phyloP scores from a whole-genome alignment of 805 yeast species.

The Lipomyces spencermartinsiae region DNA sequence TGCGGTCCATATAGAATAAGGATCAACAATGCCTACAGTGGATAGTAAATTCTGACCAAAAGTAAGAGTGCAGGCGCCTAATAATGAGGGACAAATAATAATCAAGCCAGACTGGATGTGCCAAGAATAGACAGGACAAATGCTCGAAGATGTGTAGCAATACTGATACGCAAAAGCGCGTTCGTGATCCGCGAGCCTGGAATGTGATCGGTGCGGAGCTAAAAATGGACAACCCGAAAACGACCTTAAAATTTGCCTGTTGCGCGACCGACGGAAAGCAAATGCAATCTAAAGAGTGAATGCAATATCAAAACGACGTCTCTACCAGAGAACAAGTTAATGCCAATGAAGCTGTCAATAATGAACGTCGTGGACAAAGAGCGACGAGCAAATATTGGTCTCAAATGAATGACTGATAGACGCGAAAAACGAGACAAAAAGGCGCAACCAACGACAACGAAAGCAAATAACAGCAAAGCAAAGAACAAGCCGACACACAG shows the following conservation, averaged over 20 bases:
- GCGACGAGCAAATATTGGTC: constrained; percentile 1
- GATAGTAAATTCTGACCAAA: not conserved
- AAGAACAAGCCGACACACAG: not conserved
- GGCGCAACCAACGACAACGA: not conserved
- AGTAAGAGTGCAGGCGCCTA: not conserved
- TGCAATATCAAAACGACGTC: not conserved
- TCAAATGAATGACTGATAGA: constrained; percentile 6
- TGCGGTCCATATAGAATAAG: not conserved
- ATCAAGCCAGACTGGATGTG: not conserved
- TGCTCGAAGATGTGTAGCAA: not conserved
- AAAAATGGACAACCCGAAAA: not conserved
- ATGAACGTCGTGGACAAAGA: constrained; percentile 2
- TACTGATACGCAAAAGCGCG: not conserved
- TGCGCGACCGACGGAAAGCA: not conserved
- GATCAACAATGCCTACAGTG: not conserved
- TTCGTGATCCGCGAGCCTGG: not conserved
- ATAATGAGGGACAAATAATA: not conserved
- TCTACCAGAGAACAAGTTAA: not conserved
- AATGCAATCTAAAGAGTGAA: not conserved
- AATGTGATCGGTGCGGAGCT: not conserved
- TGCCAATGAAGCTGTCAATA: not conserved
- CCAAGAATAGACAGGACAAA: not conserved
- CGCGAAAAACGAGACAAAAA: not conserved
- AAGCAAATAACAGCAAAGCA: constrained; percentile 7
- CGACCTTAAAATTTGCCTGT: not conserved